These are phyloP conservation scores for Colletotrichum destructivum DNA, from an alignment of 2,329 filamentous ascomycete genomes.

Conservation along the genomic window DNA sequence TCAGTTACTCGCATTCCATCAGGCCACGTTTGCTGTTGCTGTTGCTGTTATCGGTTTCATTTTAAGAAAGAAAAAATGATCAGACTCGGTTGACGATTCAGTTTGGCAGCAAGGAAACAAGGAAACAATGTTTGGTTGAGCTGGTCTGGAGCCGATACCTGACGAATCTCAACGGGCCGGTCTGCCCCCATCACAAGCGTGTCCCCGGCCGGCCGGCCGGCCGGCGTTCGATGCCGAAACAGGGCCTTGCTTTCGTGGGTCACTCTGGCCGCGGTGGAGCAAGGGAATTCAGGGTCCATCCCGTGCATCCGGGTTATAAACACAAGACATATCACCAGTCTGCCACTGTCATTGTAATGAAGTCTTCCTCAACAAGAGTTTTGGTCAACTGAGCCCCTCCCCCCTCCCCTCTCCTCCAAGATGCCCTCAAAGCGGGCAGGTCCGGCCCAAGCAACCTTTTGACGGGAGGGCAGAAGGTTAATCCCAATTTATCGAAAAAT, in stretches of 20 bases:
- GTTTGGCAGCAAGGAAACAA: too few species aligned
- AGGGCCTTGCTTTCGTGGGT: neutral
- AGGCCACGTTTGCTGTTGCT: conserved; percentile 24
- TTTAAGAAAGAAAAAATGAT: too few species aligned
- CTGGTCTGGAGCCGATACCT: neutral
- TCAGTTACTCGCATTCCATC: conserved; percentile 21
- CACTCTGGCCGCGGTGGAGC: neutral
- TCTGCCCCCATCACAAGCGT: neutral
- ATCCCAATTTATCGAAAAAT: conserved; percentile 2
- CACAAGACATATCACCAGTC: neutral
- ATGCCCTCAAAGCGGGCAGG: neutral
- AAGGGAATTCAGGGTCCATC: neutral
- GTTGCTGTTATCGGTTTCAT: too few species aligned
- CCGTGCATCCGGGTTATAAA: neutral
- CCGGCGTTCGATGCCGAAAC: conserved; percentile 4
- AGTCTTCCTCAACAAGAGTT: neutral
- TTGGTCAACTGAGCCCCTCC: neutral
- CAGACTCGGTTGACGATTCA: too few species aligned
- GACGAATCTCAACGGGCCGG: neutral
- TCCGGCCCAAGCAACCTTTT: too few species aligned
- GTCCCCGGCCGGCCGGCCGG: neutral
- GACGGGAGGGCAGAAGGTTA: neutral
- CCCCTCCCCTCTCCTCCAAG: too few species aligned
- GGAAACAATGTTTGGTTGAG: too few species aligned
- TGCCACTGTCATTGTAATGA: neutral